Conservation (phyloP, 2,329 filamentous ascomycete genomes). For the Drechslerella stenobrocha region DNA sequence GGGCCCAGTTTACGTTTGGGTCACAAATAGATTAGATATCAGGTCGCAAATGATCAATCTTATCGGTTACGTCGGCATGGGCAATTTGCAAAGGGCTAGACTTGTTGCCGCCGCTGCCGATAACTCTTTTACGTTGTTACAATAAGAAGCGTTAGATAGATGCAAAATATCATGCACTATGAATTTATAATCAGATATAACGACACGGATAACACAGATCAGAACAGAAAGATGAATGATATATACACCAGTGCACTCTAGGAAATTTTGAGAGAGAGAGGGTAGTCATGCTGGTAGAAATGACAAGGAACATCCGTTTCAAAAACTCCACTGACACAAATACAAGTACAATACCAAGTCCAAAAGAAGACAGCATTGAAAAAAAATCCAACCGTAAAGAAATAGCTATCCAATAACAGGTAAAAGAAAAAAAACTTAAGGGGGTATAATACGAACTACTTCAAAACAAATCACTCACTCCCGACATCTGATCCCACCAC, state of each 20-base stretch:
- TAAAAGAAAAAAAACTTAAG: not conserved
- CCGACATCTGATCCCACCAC: not conserved
- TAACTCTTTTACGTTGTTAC: no score
- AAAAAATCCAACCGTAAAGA: constrained; percentile 1
- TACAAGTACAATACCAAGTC: no score
- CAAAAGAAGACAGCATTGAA: not conserved
- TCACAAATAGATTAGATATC: constrained; percentile 4
- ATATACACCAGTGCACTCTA: constrained; percentile 9
- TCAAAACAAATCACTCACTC: constrained; percentile 15
- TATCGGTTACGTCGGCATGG: not conserved
- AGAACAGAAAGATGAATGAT: constrained; percentile 4
- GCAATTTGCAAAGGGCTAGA: no score
- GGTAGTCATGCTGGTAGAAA: constrained; percentile 9
- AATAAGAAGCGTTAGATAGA: no score
- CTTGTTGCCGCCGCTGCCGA: no score
- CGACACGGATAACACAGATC: no score
- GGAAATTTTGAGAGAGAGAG: constrained; percentile 10
- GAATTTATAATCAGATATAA: no score
- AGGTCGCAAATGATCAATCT: not conserved
- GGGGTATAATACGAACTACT: constrained; percentile 2
- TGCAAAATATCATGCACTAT: no score
- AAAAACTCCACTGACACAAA: no score
- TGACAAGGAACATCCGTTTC: no score
- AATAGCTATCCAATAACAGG: constrained; percentile 1
- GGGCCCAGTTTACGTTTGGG: not conserved